Conservation (phyloP, 140 eudicot genomes). For the Stevia rebaudiana region DNA sequence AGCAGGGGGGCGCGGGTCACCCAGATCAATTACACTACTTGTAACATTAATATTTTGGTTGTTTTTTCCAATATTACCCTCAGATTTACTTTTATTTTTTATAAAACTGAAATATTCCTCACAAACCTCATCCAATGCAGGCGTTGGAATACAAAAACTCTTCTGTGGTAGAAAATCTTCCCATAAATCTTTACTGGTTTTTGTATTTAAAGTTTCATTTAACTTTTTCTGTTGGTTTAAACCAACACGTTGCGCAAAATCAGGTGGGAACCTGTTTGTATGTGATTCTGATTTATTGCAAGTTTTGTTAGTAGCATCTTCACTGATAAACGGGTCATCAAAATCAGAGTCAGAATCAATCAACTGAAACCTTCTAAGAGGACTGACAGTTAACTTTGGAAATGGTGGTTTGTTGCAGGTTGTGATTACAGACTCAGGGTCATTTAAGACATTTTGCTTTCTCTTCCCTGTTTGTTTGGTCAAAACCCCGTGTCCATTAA, state of each 20-base stretch:
- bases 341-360: constrained; percentile 90
- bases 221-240: constrained; percentile 10
- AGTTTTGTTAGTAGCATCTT: constrained; percentile 9
- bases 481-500: constrained; percentile 40
- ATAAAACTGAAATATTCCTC: constrained; percentile 56
- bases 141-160: constrained; percentile 54
- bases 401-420: constrained; percentile 31
- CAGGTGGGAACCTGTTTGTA: constrained; percentile 11
- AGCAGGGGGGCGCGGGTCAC: constrained; percentile 54
- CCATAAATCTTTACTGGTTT: constrained; percentile 55
- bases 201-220: constrained; percentile 22
- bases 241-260: constrained; percentile 3
- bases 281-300: constrained; percentile 19
- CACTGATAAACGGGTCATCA: constrained; percentile 38
- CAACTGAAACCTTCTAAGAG: constrained; percentile 80
- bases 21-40: constrained; percentile 21
- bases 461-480: constrained; percentile 43
- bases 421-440: constrained; percentile 33
- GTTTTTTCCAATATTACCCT: not conserved
- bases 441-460: constrained; percentile 30
- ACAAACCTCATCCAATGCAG: constrained; percentile 68
- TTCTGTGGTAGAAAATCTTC: constrained; percentile 45
- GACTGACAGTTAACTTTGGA: constrained; percentile 58
- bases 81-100: constrained; percentile 29
- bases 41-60: constrained; percentile 15